phyloP scores from a whole-genome alignment of 1,139 yeast species.

The Blastobotrys malaysiensis region DNA sequence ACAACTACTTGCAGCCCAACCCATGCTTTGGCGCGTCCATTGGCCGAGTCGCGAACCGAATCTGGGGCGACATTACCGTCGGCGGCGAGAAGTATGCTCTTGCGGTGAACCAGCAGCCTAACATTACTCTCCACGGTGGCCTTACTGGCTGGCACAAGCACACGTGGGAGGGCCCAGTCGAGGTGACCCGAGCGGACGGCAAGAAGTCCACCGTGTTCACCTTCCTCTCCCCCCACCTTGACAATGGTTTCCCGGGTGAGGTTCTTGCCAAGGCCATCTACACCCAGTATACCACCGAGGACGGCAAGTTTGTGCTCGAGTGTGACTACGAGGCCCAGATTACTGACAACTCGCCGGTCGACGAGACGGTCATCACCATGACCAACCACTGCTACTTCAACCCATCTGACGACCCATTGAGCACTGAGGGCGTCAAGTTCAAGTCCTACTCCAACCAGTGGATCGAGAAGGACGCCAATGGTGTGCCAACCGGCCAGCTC shows the following conservation, averaged over 20 bases:
- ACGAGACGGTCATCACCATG: conserved; percentile 50
- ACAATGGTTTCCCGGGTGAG: conserved; percentile 53
- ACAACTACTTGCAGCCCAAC: conserved; percentile 30
- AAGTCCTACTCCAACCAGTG: conserved; percentile 31
- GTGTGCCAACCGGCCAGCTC: conserved; percentile 50
- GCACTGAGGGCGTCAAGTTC: conserved; percentile 31
- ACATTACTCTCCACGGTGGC: conserved; percentile 49
- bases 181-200: conserved; percentile 46
- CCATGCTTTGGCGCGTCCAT: conserved; percentile 59
- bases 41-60: conserved; percentile 62
- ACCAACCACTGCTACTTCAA: conserved; percentile 65
- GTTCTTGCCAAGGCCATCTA: conserved; percentile 43
- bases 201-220: conserved; percentile 29
- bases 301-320: conserved; percentile 30
- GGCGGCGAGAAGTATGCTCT: conserved; percentile 41
- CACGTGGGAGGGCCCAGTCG: conserved; percentile 31
- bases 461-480: conserved; percentile 38
- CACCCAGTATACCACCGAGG: conserved; percentile 30
- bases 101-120: conserved; percentile 40
- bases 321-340: conserved; percentile 47
- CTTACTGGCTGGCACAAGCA: conserved; percentile 47
- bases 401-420: conserved; percentile 31
- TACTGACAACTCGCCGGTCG: conserved; percentile 36
- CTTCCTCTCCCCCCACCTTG: conserved; percentile 42
- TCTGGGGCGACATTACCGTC: conserved; percentile 40